These are phyloP conservation scores for Auriscalpium vulgare DNA, from an alignment of 768 basidiomycete genomes.

Conservation along the genomic window DNA sequence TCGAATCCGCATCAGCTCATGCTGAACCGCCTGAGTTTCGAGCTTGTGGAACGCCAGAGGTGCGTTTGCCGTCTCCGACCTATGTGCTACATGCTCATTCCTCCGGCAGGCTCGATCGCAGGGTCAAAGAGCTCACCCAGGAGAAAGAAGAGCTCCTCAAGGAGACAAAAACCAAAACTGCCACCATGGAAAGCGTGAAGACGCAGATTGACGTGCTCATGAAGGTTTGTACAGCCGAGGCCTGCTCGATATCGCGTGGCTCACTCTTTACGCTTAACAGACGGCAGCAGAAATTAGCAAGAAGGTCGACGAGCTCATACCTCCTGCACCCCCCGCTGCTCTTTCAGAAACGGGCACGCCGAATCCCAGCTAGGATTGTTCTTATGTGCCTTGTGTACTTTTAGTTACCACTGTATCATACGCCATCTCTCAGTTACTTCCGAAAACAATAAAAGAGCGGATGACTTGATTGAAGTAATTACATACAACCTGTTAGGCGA, in stretches of 20 bases:
- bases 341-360: too few relatives aligned
- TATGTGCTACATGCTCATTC: conserved; percentile 2
- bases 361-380: too few relatives aligned
- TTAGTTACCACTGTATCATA: too few relatives aligned
- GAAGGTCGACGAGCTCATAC: conserved; percentile 14
- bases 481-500: conserved; percentile 3
- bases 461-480: neutral
- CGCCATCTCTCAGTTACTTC: too few relatives aligned
- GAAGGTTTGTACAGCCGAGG: conserved; percentile 40
- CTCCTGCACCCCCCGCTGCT: neutral
- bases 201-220: conserved; percentile 66
- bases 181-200: conserved; percentile 73
- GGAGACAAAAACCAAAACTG: conserved; percentile 64
- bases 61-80: conserved; percentile 24
- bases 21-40: conserved; percentile 82
- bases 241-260: neutral
- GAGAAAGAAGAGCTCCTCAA: conserved; percentile 77
- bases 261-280: conserved; percentile 8
- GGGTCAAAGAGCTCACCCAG: conserved; percentile 55
- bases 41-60: conserved; percentile 85
- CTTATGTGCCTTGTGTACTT: too few relatives aligned
- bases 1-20: conserved; percentile 75
- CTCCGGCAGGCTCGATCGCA: conserved; percentile 56
- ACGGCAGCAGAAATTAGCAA: conserved; percentile 12
- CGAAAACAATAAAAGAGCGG: too few relatives aligned